Evolutionary conservation across 352 stramenopile genomes (phyloP), one percentile per base, ranked within the genome.

Genomic region (Peronosclerospora sorghi): DNA sequence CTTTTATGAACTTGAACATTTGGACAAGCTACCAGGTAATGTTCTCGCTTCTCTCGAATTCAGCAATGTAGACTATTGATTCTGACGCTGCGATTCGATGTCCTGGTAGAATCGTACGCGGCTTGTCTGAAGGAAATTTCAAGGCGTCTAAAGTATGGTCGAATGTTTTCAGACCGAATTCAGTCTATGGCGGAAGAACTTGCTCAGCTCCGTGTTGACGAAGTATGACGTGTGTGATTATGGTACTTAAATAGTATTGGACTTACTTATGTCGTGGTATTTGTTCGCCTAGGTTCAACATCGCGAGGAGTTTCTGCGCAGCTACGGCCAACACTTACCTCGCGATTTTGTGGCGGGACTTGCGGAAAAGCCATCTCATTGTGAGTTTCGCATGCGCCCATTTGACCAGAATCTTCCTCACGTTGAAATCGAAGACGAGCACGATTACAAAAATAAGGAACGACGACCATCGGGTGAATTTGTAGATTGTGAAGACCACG

Each of bases 121-220:
- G 76, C 72, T 13, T 91, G 81, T 29, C 52, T 93, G 23, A 73
- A 79, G 39, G 81, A 93, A 35, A 84, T 93, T 14, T 62, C 71
- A 12, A 78, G 81, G 15, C 71, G 81, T 13, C 49, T 83, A 0
- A 66, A 61, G 12, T 93, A 93, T 35, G 81, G 81, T 0, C 62
- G 57, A 8, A 64, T 64, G 30, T 93, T 93, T 44, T 86, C 77
- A 13, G 65, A 83, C 32, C 64, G 71, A 5, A 90, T 93, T 45
- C 75, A 93, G 56, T 73, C 71, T 6, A 93, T 93, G 78, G 81
- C 77, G 4, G 78, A 93, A 45, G 73, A 90, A 46, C 54, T 93
- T 26, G 81, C 77, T 9, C 76, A 85, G 32, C 51, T 93, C 21
- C 76, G 81, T 17, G 76, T 88, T 45, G 70, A 88, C 56, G 81